Percentiles rank a stretch among this genome's conserved stretches.
Conservation (phyloP, 495 filamentous ascomycete species). For the Penicillium lividum region DNA sequence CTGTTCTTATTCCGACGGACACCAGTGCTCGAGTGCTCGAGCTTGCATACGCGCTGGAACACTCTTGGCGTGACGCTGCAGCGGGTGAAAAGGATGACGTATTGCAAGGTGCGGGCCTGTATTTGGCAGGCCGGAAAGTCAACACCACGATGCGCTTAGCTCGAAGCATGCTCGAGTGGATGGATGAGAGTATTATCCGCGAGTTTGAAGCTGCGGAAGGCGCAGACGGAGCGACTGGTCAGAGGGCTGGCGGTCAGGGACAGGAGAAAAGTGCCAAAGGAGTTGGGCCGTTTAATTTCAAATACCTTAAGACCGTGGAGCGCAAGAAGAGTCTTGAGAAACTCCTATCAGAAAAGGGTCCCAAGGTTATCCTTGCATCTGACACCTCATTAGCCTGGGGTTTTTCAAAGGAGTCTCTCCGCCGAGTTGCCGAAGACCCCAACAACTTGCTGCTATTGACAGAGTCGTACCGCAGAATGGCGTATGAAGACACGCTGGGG, state of each 20-base stretch:
- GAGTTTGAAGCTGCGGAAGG: constrained; percentile 82
- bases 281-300: constrained; percentile 85
- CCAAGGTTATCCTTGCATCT: constrained; percentile 86
- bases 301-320: constrained; percentile 78
- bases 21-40: constrained; percentile 94
- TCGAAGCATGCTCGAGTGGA: constrained; percentile 97
- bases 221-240: constrained; percentile 45
- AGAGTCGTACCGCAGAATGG: constrained; percentile 56
- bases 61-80: constrained; percentile 78
- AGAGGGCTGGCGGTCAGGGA: constrained; percentile 33
- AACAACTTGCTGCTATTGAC: constrained; percentile 85
- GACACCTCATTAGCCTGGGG: constrained; percentile 93
- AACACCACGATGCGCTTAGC: constrained; percentile 83
- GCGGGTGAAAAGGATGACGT: constrained; percentile 47
- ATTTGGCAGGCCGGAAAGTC: constrained; percentile 78
- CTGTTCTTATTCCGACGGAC: constrained; percentile 93
- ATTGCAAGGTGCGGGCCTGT: constrained; percentile 70
- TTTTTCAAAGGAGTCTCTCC: constrained; percentile 85
- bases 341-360: constrained; percentile 49
- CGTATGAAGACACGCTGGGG: constrained; percentile 33
- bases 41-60: constrained; percentile 86
- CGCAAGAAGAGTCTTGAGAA: constrained; percentile 70
- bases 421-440: constrained; percentile 67
- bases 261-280: constrained; percentile 46
- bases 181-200: constrained; percentile 88